phyloP scores from a whole-genome alignment of 2,329 filamentous ascomycete genomes.

The Aspergillus piperis region DNA sequence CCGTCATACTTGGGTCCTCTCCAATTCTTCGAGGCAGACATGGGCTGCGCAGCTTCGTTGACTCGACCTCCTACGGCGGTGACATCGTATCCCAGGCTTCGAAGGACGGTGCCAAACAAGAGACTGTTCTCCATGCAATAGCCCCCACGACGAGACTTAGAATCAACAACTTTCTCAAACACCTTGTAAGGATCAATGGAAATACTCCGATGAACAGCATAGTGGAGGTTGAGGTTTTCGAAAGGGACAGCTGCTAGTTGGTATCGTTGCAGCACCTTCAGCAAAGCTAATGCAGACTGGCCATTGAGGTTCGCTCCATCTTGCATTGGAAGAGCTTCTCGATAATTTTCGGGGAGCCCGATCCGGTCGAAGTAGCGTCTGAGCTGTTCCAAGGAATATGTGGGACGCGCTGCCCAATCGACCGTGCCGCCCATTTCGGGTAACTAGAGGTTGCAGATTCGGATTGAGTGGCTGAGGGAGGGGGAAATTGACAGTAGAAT shows the following conservation, averaged over 20 bases:
- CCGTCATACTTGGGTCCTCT: not conserved
- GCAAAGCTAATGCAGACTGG: not conserved
- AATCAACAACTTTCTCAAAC: not conserved
- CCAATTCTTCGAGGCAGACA: constrained; percentile 1
- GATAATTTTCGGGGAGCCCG: not conserved
- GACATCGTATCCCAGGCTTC: not conserved
- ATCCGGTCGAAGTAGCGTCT: not conserved
- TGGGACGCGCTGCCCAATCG: not conserved
- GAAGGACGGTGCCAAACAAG: not conserved
- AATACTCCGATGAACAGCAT: not conserved
- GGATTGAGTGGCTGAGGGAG: too few species aligned
- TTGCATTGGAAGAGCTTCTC: not conserved
- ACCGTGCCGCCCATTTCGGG: not conserved
- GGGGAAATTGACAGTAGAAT: too few species aligned
- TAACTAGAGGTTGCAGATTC: not conserved
- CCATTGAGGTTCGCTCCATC: not conserved
- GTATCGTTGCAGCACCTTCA: not conserved
- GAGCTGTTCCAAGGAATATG: not conserved
- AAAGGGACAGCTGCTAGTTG: not conserved
- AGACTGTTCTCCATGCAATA: constrained; percentile 4
- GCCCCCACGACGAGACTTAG: not conserved
- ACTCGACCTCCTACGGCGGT: not conserved
- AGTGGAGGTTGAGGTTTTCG: not conserved
- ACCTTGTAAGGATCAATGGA: not conserved
- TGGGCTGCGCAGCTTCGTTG: not conserved